Base-by-base conservation (phyloP, 31 red algal genomes). In the Bonnemaisonia californica region DNA sequence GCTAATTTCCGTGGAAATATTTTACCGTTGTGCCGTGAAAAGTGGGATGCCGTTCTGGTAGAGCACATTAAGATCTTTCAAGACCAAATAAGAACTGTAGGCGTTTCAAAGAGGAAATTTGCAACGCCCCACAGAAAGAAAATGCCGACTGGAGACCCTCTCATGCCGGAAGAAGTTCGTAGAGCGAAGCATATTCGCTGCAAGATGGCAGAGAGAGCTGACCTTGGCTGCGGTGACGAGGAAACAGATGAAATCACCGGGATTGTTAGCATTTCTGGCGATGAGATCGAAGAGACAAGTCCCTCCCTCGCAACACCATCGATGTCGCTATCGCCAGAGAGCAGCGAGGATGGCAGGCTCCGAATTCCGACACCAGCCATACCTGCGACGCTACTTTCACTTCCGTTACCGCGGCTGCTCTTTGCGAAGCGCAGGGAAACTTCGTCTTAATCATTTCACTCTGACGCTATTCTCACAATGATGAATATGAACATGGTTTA, bases 401-500 rank as follows among this genome's bases (percentile, higher is more conserved):
- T 19, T 28, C 61, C 26, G 26, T 28, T 24, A 65, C 26, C 61
- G 18, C 61, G 65, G 8, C 65, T 34, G 8, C 65, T 69, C 24
- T 11, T 1, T 32, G 12, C 65, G 9, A 69, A 69, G 38, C 28
- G 65, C 8, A 4, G 65, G 65, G 35, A 32, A 33, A 1, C 22
- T 23, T 12, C 34, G 5, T 34, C 65, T 5, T 36, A 69, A 11
- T 9, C 34, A 9, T 1, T 69, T 69, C 30, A 55, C 21, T 12
- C 19, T 11, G 19, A 1, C 31, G 65, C 31, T 69, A 33, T 69
- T 11, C 65, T 69, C 34, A 9, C 1, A 33, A 69, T 32, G 65
- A 69, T 69, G 65, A 69, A 69, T 4, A 33, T 69, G 12, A 33
- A 26, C 8, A 69, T 69, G 24, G 4, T 69, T 23, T 34, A 69